Base-by-base conservation (phyloP, 345 rosid genomes). In the Hibiscus mutabilis region DNA sequence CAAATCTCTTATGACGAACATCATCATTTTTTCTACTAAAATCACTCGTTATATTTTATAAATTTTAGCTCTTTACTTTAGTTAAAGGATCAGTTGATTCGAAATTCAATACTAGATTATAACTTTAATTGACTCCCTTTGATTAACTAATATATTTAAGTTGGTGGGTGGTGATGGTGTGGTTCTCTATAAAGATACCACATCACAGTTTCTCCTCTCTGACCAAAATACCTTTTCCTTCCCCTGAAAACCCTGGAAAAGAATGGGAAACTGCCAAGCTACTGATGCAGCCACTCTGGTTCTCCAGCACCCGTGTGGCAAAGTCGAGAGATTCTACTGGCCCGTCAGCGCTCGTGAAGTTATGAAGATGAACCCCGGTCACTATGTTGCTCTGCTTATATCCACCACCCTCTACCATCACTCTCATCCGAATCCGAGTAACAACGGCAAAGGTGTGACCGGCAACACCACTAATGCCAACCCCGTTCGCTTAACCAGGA, bases 261-360 rank as follows among this genome's bases (percentile, higher is more conserved):
- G 12, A 66, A 94, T 94, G 98, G 98, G 98, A 40, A 94, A 94
- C 40, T 94, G 98, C 69, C 98, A 94, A 77, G 96, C 97, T 13
- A 72, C 85, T 21, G 98, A 94, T 72, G 82, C 98, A 33, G 89
- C 93, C 13, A 86, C 87, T 4, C 80, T 94, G 27, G 89, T 85
- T 58, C 79, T 94, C 52, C 96, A 94, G 57, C 90, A 90, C 58
- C 93, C 98, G 19, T 74, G 80, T 75, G 98, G 98, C 11, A 89
- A 85, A 72, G 84, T 75, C 2, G 96, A 94, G 22, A 91, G 78
- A 18, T 75, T 88, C 12, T 84, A 81, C 68, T 88, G 85, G 87
- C 82, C 93, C 10, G 79, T 89, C 8, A 84, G 67, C 49, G 97
- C 95, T 25, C 69, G 76, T 46, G 95, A 87, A 81, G 72, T 94